A percentile compares a stretch with the other conserved stretches of the same genome.
Evolutionary conservation across 176 grass and related monocot genomes (phyloP).

Genomic region (Oryza meridionalis): DNA sequence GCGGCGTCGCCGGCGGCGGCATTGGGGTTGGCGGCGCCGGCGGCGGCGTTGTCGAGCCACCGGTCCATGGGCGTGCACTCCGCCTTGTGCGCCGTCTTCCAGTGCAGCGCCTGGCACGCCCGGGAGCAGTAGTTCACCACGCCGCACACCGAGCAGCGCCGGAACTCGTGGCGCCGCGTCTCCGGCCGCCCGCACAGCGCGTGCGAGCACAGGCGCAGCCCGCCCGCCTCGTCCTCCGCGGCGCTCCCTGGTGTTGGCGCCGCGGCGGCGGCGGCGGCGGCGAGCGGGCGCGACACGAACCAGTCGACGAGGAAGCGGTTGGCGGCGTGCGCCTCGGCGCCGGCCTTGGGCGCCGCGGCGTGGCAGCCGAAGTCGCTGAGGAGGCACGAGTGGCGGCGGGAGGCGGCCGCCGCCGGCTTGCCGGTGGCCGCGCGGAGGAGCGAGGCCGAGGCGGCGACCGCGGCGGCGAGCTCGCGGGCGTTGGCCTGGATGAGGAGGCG

Average conservation of each 20-base stretch:
- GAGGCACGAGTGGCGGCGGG: slow-evolving; percentile 39
- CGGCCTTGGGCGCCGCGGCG: slow-evolving; percentile 22
- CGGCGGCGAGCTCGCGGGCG: slow-evolving; percentile 46
- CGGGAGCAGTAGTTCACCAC: slow-evolving; percentile 83
- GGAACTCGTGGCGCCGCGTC: slow-evolving; percentile 73
- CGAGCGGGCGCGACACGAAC: slow-evolving; percentile 44
- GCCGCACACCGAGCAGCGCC: slow-evolving; percentile 77
- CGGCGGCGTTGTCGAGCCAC: slow-evolving; percentile 45
- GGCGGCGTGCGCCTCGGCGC: slow-evolving; percentile 53
- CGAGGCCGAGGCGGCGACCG: slow-evolving; percentile 22
- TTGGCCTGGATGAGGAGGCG: slow-evolving; percentile 74
- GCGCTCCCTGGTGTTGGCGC: too few species aligned
- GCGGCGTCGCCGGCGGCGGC: not conserved
- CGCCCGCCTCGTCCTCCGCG: not conserved
- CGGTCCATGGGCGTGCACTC: slow-evolving; percentile 63
- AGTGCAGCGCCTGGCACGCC: slow-evolving; percentile 84
- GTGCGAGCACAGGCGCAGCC: slow-evolving; percentile 67
- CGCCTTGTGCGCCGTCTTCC: slow-evolving; percentile 73
- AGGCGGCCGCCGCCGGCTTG: not conserved
- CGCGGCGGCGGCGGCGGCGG: not conserved
- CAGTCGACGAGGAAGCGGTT: slow-evolving; percentile 79
- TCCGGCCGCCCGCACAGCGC: slow-evolving; percentile 62
- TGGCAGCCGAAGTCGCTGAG: slow-evolving; percentile 58
- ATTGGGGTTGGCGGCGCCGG: not conserved
- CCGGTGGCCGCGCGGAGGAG: not conserved